Evolutionary conservation across 2,329 filamentous ascomycete species (phyloP).

Genomic region (Onygena corvina): DNA sequence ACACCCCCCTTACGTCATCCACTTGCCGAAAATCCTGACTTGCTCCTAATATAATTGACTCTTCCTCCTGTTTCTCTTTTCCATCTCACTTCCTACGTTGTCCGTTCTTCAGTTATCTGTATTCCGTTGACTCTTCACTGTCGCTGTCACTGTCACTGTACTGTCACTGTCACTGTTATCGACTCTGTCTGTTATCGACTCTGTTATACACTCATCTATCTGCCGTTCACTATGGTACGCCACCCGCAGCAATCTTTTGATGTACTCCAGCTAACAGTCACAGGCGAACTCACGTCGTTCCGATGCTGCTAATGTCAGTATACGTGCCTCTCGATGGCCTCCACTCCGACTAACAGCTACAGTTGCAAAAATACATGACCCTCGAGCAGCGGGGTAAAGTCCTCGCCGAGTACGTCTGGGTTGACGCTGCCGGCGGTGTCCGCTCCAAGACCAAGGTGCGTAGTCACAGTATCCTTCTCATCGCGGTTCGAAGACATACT

Average conservation of each 20-base stretch:
- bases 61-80: background rate
- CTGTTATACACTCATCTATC: background rate
- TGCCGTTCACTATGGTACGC: background rate
- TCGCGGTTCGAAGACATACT: too few relatives aligned
- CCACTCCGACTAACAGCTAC: constrained; percentile 21
- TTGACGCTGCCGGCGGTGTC: constrained; percentile 68
- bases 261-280: background rate
- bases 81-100: background rate
- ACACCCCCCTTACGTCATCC: too few relatives aligned
- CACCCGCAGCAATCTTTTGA: too few relatives aligned
- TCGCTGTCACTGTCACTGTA: too few relatives aligned
- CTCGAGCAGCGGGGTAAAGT: constrained; percentile 80
- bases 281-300: constrained; percentile 25
- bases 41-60: background rate
- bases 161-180: constrained; percentile 5
- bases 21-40: too few relatives aligned
- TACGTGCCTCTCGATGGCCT: constrained; percentile 10
- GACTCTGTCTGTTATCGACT: background rate
- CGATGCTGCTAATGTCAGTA: constrained; percentile 33
- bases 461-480: constrained; percentile 19
- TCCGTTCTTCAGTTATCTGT: background rate
- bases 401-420: constrained; percentile 96
- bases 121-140: background rate
- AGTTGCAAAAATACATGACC: constrained; percentile 85
- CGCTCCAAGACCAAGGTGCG: constrained; percentile 95